phyloP scores from a whole-genome alignment of 495 filamentous ascomycete genomes.

The Penicillium goetzii region DNA sequence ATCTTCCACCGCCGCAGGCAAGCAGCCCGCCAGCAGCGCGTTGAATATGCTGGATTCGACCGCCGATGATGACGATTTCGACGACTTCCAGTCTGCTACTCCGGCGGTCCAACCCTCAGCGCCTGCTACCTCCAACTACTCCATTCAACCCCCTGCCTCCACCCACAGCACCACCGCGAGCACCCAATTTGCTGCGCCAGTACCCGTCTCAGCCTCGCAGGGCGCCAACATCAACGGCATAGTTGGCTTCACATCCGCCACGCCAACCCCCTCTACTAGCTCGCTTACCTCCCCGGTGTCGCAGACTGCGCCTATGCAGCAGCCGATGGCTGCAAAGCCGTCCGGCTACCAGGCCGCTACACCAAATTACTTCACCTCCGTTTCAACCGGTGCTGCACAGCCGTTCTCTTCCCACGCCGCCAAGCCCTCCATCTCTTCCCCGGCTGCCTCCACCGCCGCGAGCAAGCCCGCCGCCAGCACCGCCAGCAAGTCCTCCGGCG shows the following conservation, averaged over 20 bases:
- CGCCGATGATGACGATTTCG: constrained; percentile 91
- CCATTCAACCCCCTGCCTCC: constrained; percentile 56
- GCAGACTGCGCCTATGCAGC: constrained; percentile 48
- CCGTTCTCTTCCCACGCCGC: constrained; percentile 35
- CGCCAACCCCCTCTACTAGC: constrained; percentile 62
- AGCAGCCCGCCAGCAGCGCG: constrained; percentile 53
- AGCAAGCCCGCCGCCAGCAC: constrained; percentile 50
- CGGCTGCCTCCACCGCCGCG: constrained; percentile 38
- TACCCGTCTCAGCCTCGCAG: constrained; percentile 80
- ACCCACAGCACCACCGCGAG: constrained; percentile 66
- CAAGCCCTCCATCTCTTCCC: constrained; percentile 41
- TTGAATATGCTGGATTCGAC: constrained; percentile 59
- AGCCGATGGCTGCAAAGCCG: constrained; percentile 52
- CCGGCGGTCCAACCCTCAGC: constrained; percentile 50
- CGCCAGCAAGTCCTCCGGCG: constrained; percentile 63
- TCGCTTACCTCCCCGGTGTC: constrained; percentile 56
- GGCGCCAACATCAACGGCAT: constrained; percentile 78
- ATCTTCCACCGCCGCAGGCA: constrained; percentile 50
- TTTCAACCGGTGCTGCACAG: constrained; percentile 43
- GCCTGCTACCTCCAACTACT: constrained; percentile 48
- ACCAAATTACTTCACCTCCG: constrained; percentile 95
- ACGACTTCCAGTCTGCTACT: constrained; percentile 95
- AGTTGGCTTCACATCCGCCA: constrained; percentile 78
- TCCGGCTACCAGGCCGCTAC: constrained; percentile 72
- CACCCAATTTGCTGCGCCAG: constrained; percentile 77